These are phyloP conservation scores for Yamadazyma sp. DNA, from an alignment of 805 yeast species.

Conservation along the genomic window DNA sequence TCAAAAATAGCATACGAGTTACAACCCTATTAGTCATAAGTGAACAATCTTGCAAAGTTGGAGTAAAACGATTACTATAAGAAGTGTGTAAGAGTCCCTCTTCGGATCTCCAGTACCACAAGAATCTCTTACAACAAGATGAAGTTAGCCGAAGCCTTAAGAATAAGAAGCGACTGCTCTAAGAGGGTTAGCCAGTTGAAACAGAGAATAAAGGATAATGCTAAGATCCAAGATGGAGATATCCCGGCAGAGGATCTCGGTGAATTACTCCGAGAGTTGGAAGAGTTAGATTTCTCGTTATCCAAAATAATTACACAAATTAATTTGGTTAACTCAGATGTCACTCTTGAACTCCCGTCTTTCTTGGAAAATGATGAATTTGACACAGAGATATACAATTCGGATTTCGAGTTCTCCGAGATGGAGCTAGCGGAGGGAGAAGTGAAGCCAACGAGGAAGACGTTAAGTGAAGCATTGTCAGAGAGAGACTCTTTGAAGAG, in stretches of 20 bases:
- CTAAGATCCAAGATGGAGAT: constrained; percentile 16
- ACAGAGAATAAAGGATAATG: constrained; percentile 9
- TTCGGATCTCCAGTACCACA: too few species aligned
- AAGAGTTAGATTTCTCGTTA: constrained; percentile 6
- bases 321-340: constrained; percentile 12
- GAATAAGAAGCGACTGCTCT: constrained; percentile 14
- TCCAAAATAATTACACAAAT: constrained; percentile 11
- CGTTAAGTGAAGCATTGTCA: constrained; percentile 15
- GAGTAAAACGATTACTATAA: too few species aligned
- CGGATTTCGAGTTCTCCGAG: neutral
- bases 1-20: too few species aligned
- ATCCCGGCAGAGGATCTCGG: constrained; percentile 9
- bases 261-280: constrained; percentile 4
- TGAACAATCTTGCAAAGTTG: too few species aligned
- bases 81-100: too few species aligned
- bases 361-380: constrained; percentile 5
- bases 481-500: constrained; percentile 16
- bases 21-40: too few species aligned
- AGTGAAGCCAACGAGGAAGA: constrained; percentile 7
- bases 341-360: constrained; percentile 12
- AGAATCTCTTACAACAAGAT: too few species aligned
- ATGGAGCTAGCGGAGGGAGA: constrained; percentile 1
- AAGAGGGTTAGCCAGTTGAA: constrained; percentile 11
- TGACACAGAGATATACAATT: neutral
- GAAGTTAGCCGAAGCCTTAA: constrained; percentile 17